These are phyloP conservation scores for Alternaria postmessia DNA, from an alignment of 2,329 filamentous ascomycete species.

Conservation along the genomic window DNA sequence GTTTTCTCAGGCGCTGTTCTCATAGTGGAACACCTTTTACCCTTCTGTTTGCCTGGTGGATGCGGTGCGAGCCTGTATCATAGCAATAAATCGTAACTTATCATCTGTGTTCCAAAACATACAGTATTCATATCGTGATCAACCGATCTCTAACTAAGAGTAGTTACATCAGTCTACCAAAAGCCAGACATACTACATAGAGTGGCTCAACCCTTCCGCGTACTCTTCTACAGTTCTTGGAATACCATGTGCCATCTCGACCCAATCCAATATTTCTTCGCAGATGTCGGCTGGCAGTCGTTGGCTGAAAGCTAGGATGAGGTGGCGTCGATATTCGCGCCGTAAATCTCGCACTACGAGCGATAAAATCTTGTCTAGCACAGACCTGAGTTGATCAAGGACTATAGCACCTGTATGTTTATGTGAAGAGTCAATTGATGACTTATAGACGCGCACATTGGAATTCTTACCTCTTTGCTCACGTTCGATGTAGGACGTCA, in stretches of 20 bases:
- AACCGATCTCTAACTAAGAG: neutral
- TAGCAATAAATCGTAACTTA: neutral
- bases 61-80: neutral
- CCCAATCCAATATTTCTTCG: neutral
- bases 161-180: neutral
- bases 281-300: neutral
- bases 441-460: too few relatives aligned
- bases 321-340: neutral
- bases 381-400: neutral
- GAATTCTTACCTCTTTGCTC: too few relatives aligned
- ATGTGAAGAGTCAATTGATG: neutral
- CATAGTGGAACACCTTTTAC: neutral
- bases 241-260: neutral
- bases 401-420: neutral
- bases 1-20: neutral
- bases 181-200: neutral
- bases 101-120: neutral
- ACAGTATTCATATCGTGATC: neutral
- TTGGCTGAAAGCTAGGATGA: neutral
- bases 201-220: neutral
- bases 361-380: neutral
- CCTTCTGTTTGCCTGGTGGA: constrained; percentile 1
- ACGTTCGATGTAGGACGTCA: neutral
- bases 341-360: neutral
- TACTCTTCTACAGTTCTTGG: neutral